Evolutionary conservation across 2,329 filamentous ascomycete species (phyloP).

Genomic region (Colletotrichum lupini): DNA sequence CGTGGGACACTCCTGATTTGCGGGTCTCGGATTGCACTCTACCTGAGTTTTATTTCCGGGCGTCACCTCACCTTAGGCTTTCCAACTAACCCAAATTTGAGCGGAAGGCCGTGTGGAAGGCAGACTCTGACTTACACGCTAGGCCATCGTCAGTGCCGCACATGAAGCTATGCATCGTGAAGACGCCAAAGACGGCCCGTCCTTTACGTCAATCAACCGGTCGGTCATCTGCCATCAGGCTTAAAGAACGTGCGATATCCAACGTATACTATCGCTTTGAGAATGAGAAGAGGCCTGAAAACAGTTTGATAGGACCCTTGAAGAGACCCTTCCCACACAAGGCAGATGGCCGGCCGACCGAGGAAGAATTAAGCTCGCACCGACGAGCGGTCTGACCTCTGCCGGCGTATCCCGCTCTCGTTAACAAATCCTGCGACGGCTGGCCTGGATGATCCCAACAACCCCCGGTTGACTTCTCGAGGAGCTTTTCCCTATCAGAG

Average conservation of each 20-base stretch:
- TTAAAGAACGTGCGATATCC: slow-evolving; percentile 12
- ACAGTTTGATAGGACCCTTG: slow-evolving; percentile 10
- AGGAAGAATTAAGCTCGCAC: slow-evolving; percentile 8
- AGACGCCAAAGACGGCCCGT: not conserved
- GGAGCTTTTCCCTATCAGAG: not conserved
- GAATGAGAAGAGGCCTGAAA: not conserved
- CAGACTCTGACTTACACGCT: not conserved
- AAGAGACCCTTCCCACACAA: slow-evolving; percentile 25
- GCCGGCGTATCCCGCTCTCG: not conserved
- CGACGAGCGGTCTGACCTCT: not conserved
- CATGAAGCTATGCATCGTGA: not conserved
- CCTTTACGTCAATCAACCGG: slow-evolving; percentile 2
- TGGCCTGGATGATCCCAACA: not conserved
- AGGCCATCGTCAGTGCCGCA: not conserved
- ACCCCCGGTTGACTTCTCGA: not conserved
- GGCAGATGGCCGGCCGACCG: not conserved
- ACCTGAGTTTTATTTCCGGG: not conserved
- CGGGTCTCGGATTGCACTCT: not conserved
- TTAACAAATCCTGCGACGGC: not conserved
- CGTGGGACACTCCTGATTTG: not conserved
- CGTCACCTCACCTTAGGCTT: not conserved
- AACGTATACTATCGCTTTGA: not conserved
- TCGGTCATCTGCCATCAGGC: not conserved
- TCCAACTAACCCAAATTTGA: not conserved
- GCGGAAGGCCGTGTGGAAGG: not conserved